Evolutionary conservation across 768 basidiomycete genomes (phyloP), one percentile per base, ranked within the genome.

Genomic region (Pisolithus albus): DNA sequence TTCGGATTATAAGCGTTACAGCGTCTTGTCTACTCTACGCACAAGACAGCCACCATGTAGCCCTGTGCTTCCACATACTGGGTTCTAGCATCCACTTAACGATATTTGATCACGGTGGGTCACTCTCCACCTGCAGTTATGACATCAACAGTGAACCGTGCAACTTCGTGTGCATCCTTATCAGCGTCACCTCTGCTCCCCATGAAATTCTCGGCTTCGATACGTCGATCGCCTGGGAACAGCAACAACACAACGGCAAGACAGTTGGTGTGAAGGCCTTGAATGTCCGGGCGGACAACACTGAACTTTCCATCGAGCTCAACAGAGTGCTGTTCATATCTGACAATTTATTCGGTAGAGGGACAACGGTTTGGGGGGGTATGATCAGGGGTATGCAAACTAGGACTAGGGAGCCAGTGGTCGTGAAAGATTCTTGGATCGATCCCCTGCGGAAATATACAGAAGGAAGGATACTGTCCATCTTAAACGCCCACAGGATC

Each of bases 351-450:
- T 18, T 9, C 18, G 16, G 39, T 18, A 5, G n/a, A 18, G 39
- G 39, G n/a, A 40, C 39, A 18, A 40, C 16, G 8, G 39, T 40
- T 18, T 40, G 39, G 39, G 23, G 21, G 9, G 42, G 42, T 28
- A 44, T 21, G 42, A 36, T 32, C 11, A 40, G 28, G 28, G 9
- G 7, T 28, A 28, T 5, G 4, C 13, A 34, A 30, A 4, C 30
- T 10, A 6, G 37, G n/a, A 7, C 9, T 16, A 23, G 13, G 19
- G 4, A 28, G 9, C 28, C 28, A 28, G 55, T 53, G 4, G 45
- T 54, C 1, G 30, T 56, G 11, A 56, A 53, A n/a, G 52, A 56
- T 16, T 21, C 39, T 1, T 56, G 45, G 40, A 34, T 54, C 1
- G 52, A 54, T 13, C 55, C 36, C 1, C 11, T 44, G 6, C n/a